phyloP scores from a whole-genome alignment of 306 rosid genomes.

The Hippophae tibetana region DNA sequence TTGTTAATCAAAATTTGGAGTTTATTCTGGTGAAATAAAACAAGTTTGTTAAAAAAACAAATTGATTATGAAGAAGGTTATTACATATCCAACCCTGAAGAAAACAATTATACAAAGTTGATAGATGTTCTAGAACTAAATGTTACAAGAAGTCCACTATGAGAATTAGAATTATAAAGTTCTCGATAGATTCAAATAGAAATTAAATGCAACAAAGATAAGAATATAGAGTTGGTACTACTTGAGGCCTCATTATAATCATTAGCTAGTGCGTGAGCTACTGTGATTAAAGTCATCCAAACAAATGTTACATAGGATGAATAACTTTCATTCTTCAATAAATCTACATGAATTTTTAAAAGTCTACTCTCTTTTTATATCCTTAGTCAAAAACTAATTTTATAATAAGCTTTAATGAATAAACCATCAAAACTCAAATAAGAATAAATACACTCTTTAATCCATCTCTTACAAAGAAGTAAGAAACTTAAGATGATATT shows the following conservation, averaged over 20 bases:
- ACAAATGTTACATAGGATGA: conserved; percentile 84
- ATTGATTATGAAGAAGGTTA: not conserved
- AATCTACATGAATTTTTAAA: conserved; percentile 65
- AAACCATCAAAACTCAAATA: conserved; percentile 7
- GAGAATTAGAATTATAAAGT: not conserved
- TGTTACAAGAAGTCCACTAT: conserved; percentile 7
- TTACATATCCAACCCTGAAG: conserved; percentile 47
- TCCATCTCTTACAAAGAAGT: not conserved
- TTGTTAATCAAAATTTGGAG: conserved; percentile 16
- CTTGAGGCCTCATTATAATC: conserved; percentile 85
- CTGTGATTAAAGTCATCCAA: conserved; percentile 69
- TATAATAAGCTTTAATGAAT: conserved; percentile 8
- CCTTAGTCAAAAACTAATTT: conserved; percentile 30
- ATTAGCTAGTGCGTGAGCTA: conserved; percentile 65
- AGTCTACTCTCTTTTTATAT: conserved; percentile 22
- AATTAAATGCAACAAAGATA: conserved; percentile 8
- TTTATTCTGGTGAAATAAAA: not conserved
- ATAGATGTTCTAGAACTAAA: conserved; percentile 85
- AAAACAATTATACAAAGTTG: conserved; percentile 76
- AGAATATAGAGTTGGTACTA: conserved; percentile 32
- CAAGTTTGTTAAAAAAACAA: not conserved
- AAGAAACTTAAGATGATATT: not conserved
- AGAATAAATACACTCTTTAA: conserved; percentile 9
- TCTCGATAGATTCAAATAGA: conserved; percentile 1
- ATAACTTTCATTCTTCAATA: conserved; percentile 92